A percentile compares a stretch with the other conserved stretches of the same genome.
These are phyloP conservation scores for Pleomassaria siparia DNA, from an alignment of 2,329 filamentous ascomycete genomes.

Conservation along the genomic window DNA sequence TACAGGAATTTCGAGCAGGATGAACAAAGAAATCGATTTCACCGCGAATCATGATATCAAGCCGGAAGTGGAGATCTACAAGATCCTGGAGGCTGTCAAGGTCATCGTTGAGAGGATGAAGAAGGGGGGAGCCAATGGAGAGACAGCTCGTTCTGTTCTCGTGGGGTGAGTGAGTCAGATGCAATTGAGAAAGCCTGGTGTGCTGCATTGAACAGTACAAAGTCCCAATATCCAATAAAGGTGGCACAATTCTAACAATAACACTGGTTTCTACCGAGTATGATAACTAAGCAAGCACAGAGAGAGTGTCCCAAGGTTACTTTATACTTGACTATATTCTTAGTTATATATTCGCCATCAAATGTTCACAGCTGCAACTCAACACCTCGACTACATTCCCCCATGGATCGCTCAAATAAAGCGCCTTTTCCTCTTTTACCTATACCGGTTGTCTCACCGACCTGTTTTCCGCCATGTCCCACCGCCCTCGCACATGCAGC, in stretches of 20 bases:
- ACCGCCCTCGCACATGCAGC: slow-evolving; percentile 25
- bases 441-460: slow-evolving; percentile 29
- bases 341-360: slow-evolving; percentile 23
- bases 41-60: slow-evolving; percentile 38
- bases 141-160: slow-evolving; percentile 33
- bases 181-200: too few relatives aligned
- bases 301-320: too few relatives aligned
- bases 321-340: too few relatives aligned
- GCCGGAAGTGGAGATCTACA: slow-evolving; percentile 36
- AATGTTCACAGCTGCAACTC: slow-evolving; percentile 19
- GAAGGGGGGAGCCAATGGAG: slow-evolving; percentile 30
- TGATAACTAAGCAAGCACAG: too few relatives aligned
- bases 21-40: slow-evolving; percentile 44
- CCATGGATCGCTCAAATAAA: slow-evolving; percentile 33
- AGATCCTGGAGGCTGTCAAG: slow-evolving; percentile 34
- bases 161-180: too few relatives aligned
- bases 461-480: slow-evolving; percentile 27
- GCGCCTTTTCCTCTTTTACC: slow-evolving; percentile 17
- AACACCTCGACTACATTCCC: slow-evolving; percentile 31
- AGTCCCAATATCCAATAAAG: too few relatives aligned
- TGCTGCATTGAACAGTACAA: too few relatives aligned
- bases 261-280: too few relatives aligned
- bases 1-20: slow-evolving; percentile 43
- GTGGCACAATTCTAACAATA: too few relatives aligned
- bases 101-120: slow-evolving; percentile 41